A percentile compares a stretch with the other conserved stretches of the same genome.
Evolutionary conservation across 352 stramenopile species (phyloP).

Genomic region (Phytopythium kandeliae): DNA sequence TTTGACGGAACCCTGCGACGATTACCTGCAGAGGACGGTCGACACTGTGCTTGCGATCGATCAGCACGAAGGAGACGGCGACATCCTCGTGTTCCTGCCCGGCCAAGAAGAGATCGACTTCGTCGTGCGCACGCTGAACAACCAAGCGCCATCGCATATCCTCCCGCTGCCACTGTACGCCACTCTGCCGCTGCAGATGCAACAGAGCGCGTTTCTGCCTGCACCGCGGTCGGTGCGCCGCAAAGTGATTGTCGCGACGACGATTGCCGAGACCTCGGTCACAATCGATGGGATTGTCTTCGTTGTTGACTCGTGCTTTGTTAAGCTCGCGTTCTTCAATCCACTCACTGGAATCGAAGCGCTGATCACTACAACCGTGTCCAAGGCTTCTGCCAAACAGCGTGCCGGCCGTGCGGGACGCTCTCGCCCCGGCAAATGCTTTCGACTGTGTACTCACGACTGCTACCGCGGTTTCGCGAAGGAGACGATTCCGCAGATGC

Average conservation of each 20-base stretch:
- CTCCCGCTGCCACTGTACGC: slow-evolving; percentile 88
- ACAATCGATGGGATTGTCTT: slow-evolving; percentile 96
- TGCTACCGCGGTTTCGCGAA: slow-evolving; percentile 44
- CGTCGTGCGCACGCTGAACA: slow-evolving; percentile 66
- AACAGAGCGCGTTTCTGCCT: slow-evolving; percentile 90
- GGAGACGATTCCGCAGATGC: slow-evolving; percentile 78
- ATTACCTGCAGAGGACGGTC: slow-evolving; percentile 74
- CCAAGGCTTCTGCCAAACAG: slow-evolving; percentile 95
- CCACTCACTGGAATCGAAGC: slow-evolving; percentile 76
- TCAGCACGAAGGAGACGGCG: slow-evolving; percentile 65
- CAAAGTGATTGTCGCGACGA: slow-evolving; percentile 89
- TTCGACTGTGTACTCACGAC: slow-evolving; percentile 61
- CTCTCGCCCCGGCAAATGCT: slow-evolving; percentile 70
- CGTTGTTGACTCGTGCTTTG: slow-evolving; percentile 72
- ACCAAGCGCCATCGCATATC: slow-evolving; percentile 41
- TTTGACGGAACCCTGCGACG: slow-evolving; percentile 47
- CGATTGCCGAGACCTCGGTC: slow-evolving; percentile 95
- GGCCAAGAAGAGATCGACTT: slow-evolving; percentile 93
- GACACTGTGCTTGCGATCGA: slow-evolving; percentile 70
- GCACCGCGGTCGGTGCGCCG: slow-evolving; percentile 48
- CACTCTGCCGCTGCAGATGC: slow-evolving; percentile 88
- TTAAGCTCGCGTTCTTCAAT: slow-evolving; percentile 84
- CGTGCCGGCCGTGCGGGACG: slow-evolving; percentile 92
- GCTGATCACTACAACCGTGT: slow-evolving; percentile 93
- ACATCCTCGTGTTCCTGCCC: slow-evolving; percentile 95